Evolutionary conservation across 768 basidiomycete genomes (phyloP).

Genomic region (Pisolithus orientalis): DNA sequence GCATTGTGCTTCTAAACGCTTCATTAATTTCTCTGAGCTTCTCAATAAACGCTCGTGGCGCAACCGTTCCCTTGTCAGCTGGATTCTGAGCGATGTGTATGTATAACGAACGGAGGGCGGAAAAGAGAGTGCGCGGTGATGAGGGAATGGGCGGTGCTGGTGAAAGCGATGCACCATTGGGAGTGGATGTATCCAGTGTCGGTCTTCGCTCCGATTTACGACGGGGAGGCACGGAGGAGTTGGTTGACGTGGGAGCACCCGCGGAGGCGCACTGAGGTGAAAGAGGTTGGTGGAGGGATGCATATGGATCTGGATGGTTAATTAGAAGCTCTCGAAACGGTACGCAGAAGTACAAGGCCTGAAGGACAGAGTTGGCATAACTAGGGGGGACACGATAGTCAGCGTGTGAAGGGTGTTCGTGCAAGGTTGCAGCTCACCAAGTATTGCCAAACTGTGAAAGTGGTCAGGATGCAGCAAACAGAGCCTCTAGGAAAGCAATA

Average conservation of each 20-base stretch:
- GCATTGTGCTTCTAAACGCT: slow-evolving; percentile 83
- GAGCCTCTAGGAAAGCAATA: slow-evolving; percentile 12
- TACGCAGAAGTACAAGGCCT: slow-evolving; percentile 91
- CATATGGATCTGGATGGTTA: slow-evolving; percentile 53
- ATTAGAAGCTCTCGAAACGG: slow-evolving; percentile 89
- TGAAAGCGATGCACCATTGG: slow-evolving; percentile 21
- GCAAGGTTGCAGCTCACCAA: slow-evolving; percentile 48
- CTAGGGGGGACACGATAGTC: slow-evolving; percentile 34
- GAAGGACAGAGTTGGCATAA: slow-evolving; percentile 98
- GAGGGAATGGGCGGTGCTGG: slow-evolving; percentile 44
- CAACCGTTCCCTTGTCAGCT: slow-evolving; percentile 74
- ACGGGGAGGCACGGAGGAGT: slow-evolving; percentile 30
- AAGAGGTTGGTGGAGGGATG: slow-evolving; percentile 29
- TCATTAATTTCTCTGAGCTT: slow-evolving; percentile 93
- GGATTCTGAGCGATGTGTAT: slow-evolving; percentile 75
- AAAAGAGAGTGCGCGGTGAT: slow-evolving; percentile 72
- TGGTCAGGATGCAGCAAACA: slow-evolving; percentile 5
- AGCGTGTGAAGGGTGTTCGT: slow-evolving; percentile 9
- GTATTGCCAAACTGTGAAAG: slow-evolving; percentile 84
- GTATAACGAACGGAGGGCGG: slow-evolving; percentile 91
- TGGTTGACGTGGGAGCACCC: slow-evolving; percentile 16
- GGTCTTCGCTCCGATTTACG: slow-evolving; percentile 56
- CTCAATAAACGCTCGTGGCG: slow-evolving; percentile 88
- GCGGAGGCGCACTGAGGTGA: slow-evolving; percentile 18
- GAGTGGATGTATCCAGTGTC: slow-evolving; percentile 27